Evolutionary conservation across 495 filamentous ascomycete genomes (phyloP), one percentile per base, ranked within the genome.

Genomic region (Tuber magnatum): DNA sequence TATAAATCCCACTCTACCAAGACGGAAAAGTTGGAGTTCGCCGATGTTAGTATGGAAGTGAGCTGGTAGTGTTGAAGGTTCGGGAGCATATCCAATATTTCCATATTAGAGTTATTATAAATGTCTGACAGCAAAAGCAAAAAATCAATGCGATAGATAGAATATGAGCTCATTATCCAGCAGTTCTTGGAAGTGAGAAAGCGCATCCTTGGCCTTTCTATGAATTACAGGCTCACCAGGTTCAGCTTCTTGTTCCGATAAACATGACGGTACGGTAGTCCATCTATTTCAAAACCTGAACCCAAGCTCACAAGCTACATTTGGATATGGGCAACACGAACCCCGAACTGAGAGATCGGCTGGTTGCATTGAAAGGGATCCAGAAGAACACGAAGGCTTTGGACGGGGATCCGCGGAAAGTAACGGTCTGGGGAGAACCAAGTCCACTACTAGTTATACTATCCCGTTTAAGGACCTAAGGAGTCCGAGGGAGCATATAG

Each of bases 301-400:
- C 1, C 82, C 12, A 12, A 82, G 65, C 85, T 87, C 1, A 85
- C 84, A 22, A 78, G 85, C 24, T 24, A 83, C 81, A 80, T 85
- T 84, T n/a, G n/a, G n/a, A n/a, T 48, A 73, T 85, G 69, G 90
- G 90, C 20, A 85, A 85, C 42, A 83, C 84, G 39, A 94, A 94
- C 75, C 87, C 87, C 1, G 92, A 89, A 0, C 85, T 94, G 7
- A 83, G 86, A 40, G 92, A 94, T 80, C 92, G 93, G 81, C 86
- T 87, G 2, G 85, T 90, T 46, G 91, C 90, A 18, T 85, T 94
- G 28, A 82, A 92, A 74, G 93, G 92, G 92, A 87, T 93, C n/a
- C 87, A 92, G 75, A 85, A 88, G 73, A 84, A 93, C 78, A 92
- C 93, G 75, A 82, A 84, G 71, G 84, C 86, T 6, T 93, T 94